These are phyloP conservation scores for Globisporangium polare DNA, from an alignment of 352 stramenopile genomes.

Conservation along the genomic window DNA sequence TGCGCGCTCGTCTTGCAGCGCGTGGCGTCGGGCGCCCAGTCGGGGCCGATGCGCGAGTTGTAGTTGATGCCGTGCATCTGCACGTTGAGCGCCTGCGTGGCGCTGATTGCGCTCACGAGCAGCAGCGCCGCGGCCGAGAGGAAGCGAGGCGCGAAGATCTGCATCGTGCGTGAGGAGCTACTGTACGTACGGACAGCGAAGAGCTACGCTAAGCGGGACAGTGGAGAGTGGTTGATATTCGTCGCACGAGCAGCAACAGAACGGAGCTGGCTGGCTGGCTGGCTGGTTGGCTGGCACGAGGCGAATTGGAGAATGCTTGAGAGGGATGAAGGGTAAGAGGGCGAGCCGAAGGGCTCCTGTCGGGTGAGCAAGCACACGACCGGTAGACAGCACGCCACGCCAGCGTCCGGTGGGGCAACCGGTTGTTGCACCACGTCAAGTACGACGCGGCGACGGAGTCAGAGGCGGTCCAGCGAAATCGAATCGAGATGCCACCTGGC, in stretches of 20 bases:
- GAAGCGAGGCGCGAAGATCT: slow-evolving; percentile 11
- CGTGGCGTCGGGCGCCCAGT: slow-evolving; percentile 33
- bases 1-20: slow-evolving; percentile 46
- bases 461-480: background rate
- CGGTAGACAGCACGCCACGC: background rate
- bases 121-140: slow-evolving; percentile 11
- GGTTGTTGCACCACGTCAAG: slow-evolving; percentile 1
- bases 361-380: background rate
- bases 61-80: slow-evolving; percentile 75
- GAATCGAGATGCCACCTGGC: background rate
- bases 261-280: too few species aligned
- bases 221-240: background rate
- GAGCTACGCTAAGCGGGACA: background rate
- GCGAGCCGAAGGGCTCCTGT: background rate
- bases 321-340: background rate
- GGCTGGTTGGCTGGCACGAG: background rate
- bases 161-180: slow-evolving; percentile 17
- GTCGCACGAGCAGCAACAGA: background rate
- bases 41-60: slow-evolving; percentile 53
- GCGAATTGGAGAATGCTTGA: slow-evolving; percentile 5
- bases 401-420: background rate
- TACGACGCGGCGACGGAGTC: background rate
- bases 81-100: slow-evolving; percentile 36
- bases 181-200: background rate
- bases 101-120: slow-evolving; percentile 9